Conservation (phyloP, 768 basidiomycete species). For the Rhodosporidiobolus odoratus region DNA sequence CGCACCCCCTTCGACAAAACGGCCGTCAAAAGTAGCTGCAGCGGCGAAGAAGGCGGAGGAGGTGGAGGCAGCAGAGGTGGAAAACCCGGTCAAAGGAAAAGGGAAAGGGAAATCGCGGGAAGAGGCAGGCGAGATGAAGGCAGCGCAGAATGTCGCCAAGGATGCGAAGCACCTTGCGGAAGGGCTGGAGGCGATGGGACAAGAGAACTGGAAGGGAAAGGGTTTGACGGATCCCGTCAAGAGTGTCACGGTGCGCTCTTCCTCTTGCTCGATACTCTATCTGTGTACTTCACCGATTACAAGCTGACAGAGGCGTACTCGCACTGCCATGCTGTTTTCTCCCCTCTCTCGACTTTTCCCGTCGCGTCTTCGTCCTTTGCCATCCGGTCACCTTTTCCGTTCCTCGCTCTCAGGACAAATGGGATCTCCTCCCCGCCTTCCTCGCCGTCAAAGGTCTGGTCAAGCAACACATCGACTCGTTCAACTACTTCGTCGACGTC, state of each 20-base stretch:
- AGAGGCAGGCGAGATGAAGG: conserved; percentile 9
- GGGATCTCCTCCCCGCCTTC: conserved; percentile 93
- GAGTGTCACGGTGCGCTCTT: conserved; percentile 69
- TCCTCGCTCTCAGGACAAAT: conserved; percentile 68
- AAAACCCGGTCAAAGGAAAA: conserved; percentile 14
- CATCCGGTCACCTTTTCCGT: no score
- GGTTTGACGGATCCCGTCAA: conserved; percentile 85
- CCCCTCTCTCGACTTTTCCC: background rate
- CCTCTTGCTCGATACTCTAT: no score
- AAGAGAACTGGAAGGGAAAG: conserved; percentile 54
- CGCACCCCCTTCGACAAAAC: background rate
- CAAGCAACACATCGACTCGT: conserved; percentile 97
- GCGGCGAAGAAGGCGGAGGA: background rate
- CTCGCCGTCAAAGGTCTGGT: conserved; percentile 96
- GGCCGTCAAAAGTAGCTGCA: background rate
- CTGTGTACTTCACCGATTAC: no score
- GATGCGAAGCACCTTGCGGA: conserved; percentile 17
- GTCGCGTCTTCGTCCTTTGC: no score
- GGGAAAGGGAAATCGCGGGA: conserved; percentile 27
- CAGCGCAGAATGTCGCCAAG: conserved; percentile 28
- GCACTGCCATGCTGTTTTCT: no score
- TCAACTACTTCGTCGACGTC: conserved; percentile 96
- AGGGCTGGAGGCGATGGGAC: conserved; percentile 31
- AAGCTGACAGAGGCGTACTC: no score
- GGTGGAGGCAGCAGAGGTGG: background rate